Base-by-base conservation (phyloP, 139 green algal genomes). In the Chlamydomonas incerta region DNA sequence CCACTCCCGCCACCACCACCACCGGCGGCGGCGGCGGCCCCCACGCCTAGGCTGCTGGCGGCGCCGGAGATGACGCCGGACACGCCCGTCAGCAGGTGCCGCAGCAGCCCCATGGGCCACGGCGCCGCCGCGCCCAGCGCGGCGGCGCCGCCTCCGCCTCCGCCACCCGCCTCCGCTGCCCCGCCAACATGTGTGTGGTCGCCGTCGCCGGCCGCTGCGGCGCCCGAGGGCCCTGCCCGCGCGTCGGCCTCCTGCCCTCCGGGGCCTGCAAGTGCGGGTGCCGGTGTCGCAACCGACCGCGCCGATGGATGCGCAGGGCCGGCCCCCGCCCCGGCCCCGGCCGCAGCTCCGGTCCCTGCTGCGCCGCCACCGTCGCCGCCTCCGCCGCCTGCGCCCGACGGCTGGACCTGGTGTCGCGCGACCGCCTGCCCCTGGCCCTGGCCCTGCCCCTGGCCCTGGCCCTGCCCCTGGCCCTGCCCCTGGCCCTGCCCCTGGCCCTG, bases 21-120 rank as follows among this genome's bases (percentile, higher is more conserved):
- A 41, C 29, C 34, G 24, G 57, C 74, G 35, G 41, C 47, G 8
- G 28, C 33, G n/a, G 35, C 3, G 62, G 63, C 76, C 28, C n/a
- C 66, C 8, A 29, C n/a, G 66, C 29, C 14, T 70, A 26, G 21
- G 33, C 29, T 31, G 74, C 52, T 81, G 55, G 74, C 31, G 18
- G 26, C 23, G 23, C 75, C 77, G 23, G 9, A 11, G 63, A 83
- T 66, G 29, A 83, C 65, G 8, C 77, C 77, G n/a, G 77, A 67
- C 18, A 83, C 77, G 46, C 77, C 77, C 29, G 65, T 83, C 46
- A 83, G 20, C 8, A 83, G 41, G 77, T 50, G 52, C 3, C 77
- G 41, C 23, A 83, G 63, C 20, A 83, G 77, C 52, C 77, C 77
- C 29, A 63, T 67, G 29, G 46, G 74, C 74, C 74, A 82, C 1